A percentile compares a stretch with the other conserved stretches of the same genome.
Conservation (phyloP, 495 filamentous ascomycete species). For the Talaromyces nanjingensis region DNA sequence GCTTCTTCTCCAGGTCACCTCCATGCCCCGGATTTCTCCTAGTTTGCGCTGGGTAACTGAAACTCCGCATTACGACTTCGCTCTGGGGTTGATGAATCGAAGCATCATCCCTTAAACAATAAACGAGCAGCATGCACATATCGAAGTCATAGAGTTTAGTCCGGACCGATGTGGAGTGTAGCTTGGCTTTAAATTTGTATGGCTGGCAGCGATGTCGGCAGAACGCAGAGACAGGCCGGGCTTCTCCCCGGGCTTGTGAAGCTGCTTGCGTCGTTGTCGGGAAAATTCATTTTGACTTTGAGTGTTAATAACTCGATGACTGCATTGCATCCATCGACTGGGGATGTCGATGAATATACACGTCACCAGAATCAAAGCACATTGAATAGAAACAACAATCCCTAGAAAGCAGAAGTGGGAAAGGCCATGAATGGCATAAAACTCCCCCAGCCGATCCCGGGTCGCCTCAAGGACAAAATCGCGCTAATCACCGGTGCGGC, state of each 20-base stretch:
- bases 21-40: not conserved
- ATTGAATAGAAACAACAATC: not conserved
- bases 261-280: not conserved
- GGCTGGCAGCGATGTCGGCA: not conserved
- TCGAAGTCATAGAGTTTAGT: not conserved
- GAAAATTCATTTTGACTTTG: too few species aligned
- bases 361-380: not conserved
- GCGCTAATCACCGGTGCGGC: conserved; percentile 16
- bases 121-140: too few species aligned
- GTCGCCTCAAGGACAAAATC: conserved; percentile 14
- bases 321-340: not conserved
- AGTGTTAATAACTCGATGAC: not conserved
- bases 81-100: not conserved
- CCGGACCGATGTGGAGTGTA: not conserved
- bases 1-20: not conserved
- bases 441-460: conserved; percentile 12
- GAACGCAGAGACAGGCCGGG: not conserved
- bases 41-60: not conserved
- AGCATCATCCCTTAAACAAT: too few species aligned
- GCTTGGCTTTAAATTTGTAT: not conserved
- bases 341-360: not conserved
- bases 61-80: not conserved
- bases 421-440: not conserved
- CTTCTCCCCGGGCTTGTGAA: not conserved
- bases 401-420: not conserved